phyloP scores from a whole-genome alignment of 2,329 filamentous ascomycete species.

The Didymella pinodella region DNA sequence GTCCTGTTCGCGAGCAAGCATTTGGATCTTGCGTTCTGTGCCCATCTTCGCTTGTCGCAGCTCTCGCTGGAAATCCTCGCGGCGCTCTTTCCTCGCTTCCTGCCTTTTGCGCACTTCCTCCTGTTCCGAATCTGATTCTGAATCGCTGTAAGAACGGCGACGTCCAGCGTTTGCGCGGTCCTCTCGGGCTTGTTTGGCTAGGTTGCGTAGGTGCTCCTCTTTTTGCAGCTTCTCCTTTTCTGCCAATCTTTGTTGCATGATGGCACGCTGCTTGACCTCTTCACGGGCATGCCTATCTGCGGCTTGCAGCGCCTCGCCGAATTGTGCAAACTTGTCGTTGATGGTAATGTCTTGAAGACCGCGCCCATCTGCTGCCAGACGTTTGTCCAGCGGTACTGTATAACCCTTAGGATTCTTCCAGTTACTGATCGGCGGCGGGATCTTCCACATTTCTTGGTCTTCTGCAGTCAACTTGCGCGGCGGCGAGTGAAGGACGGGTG shows the following conservation, averaged over 20 bases:
- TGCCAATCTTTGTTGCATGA: slow-evolving; percentile 94
- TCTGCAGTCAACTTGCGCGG: slow-evolving; percentile 94
- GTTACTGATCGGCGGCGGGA: slow-evolving; percentile 88
- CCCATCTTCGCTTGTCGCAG: slow-evolving; percentile 95
- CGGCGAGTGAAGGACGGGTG: slow-evolving; percentile 93
- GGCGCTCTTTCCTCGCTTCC: slow-evolving; percentile 76
- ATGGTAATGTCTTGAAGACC: slow-evolving; percentile 93
- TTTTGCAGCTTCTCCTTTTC: slow-evolving; percentile 97
- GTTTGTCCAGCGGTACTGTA: slow-evolving; percentile 93
- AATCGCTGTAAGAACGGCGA: slow-evolving; percentile 53
- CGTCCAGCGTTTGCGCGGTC: slow-evolving; percentile 68
- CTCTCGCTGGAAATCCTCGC: slow-evolving; percentile 85
- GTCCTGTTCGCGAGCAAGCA: slow-evolving; percentile 93
- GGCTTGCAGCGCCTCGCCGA: slow-evolving; percentile 92
- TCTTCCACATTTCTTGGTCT: slow-evolving; percentile 97
- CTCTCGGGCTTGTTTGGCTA: slow-evolving; percentile 91
- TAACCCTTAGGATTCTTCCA: slow-evolving; percentile 99
- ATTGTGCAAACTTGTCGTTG: slow-evolving; percentile 98
- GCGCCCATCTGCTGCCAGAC: slow-evolving; percentile 89
- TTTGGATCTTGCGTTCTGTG: slow-evolving; percentile 86
- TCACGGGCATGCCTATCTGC: slow-evolving; percentile 94
- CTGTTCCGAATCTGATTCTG: slow-evolving; percentile 63
- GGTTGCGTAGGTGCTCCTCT: slow-evolving; percentile 85
- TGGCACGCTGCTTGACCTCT: slow-evolving; percentile 87
- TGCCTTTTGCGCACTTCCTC: slow-evolving; percentile 78